Conservation (phyloP, 345 rosid species). For the Eucalyptus globulus region DNA sequence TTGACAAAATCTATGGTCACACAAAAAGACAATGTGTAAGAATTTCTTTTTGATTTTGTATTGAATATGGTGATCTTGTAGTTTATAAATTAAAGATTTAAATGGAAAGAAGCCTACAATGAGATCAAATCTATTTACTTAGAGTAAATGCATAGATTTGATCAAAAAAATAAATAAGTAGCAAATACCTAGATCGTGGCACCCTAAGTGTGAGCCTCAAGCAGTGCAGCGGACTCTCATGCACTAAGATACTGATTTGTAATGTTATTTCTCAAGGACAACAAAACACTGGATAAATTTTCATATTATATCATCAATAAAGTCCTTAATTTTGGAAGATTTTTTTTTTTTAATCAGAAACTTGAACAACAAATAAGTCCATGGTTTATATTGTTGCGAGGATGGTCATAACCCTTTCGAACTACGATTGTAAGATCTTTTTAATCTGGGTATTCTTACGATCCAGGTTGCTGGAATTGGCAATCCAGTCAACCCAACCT, state of each 20-base stretch:
- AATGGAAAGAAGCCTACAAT: neutral
- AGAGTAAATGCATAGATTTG: neutral
- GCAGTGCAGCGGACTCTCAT: fast-evolving
- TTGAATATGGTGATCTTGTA: neutral
- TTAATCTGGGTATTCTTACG: neutral
- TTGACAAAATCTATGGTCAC: neutral
- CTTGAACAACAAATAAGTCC: neutral
- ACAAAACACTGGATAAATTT: no score
- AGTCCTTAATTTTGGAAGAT: no score
- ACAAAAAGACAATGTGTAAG: neutral
- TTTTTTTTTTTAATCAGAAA: no score
- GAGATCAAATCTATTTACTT: neutral
- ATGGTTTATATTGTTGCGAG: neutral
- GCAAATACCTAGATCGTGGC: neutral
- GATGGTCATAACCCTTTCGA: neutral
- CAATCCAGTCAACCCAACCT: neutral
- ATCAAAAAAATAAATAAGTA: no score
- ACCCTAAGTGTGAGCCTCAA: neutral
- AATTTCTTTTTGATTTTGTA: neutral
- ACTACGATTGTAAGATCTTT: neutral
- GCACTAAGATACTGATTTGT: no score
- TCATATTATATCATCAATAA: no score
- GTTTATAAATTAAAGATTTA: neutral
- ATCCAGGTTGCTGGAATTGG: neutral
- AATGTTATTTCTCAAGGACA: no score